Percentiles rank a stretch among this genome's conserved stretches.
Evolutionary conservation across 164 flowering plant species (phyloP).

Genomic region (Aristolochia fimbriata): DNA sequence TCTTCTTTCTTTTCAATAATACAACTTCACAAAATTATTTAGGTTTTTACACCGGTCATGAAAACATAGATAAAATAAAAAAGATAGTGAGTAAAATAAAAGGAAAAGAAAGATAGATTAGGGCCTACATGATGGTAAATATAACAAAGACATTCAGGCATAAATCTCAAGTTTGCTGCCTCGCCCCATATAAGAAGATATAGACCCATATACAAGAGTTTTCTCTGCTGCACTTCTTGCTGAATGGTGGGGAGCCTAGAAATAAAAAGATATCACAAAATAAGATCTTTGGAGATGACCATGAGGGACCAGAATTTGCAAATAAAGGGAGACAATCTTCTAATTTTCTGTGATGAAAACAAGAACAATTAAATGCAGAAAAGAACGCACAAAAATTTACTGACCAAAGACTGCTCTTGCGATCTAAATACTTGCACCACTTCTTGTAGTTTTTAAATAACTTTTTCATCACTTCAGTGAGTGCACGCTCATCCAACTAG

Average conservation of each 20-base stretch:
- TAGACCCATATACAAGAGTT: slow-evolving; percentile 81
- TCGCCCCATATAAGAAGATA: slow-evolving; percentile 99
- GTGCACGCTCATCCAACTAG: slow-evolving; percentile 92
- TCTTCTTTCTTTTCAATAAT: no score
- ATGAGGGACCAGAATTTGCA: no score
- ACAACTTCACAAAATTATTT: no score
- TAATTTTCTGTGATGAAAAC: not conserved
- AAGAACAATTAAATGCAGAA: not conserved
- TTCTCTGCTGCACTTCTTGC: slow-evolving; percentile 96
- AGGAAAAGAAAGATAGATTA: no score
- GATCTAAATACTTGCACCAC: slow-evolving; percentile 94
- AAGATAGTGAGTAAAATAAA: not conserved
- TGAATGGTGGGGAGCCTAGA: slow-evolving; percentile 96
- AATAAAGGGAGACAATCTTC: no score
- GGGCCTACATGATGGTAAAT: slow-evolving; percentile 89
- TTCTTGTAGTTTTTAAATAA: slow-evolving; percentile 93
- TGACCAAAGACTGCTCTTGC: slow-evolving; percentile 98
- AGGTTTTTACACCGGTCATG: no score
- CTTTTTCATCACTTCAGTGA: slow-evolving; percentile 93
- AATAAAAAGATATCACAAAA: not conserved
- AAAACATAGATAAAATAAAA: no score
- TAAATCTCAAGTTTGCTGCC: slow-evolving; percentile 95
- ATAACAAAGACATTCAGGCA: slow-evolving; percentile 99
- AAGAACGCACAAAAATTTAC: slow-evolving; percentile 10
- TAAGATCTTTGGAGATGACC: not conserved